A percentile compares a stretch with the other conserved stretches of the same genome.
Evolutionary conservation across 2,329 filamentous ascomycete species (phyloP).

Genomic region (Trichoderma asperellum): DNA sequence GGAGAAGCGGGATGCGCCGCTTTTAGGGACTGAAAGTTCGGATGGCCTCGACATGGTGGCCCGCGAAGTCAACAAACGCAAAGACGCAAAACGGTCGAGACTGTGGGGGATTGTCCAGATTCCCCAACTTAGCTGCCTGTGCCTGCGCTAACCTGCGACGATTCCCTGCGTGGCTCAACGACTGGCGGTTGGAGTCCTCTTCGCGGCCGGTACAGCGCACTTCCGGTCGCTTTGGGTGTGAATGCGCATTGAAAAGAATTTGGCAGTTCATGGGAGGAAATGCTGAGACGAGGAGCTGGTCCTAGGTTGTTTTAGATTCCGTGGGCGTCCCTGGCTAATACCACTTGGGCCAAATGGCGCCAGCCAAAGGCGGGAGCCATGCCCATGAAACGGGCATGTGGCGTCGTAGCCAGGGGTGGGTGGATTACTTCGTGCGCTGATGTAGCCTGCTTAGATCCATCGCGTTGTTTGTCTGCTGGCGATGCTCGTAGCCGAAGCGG

Average conservation of each 20-base stretch:
- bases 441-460: not conserved
- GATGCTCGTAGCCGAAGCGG: not conserved
- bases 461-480: constrained; percentile 5
- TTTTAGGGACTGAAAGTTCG: constrained; percentile 30
- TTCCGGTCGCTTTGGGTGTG: not conserved
- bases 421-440: not conserved
- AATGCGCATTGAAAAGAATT: constrained; percentile 14
- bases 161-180: not conserved
- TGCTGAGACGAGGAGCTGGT: constrained; percentile 27
- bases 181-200: not conserved
- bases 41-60: constrained; percentile 21
- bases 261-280: constrained; percentile 11
- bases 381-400: constrained; percentile 23
- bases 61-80: not conserved
- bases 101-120: not conserved
- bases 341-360: constrained; percentile 15
- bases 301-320: constrained; percentile 27
- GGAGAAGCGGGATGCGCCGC: constrained; percentile 59
- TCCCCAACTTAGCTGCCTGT: not conserved
- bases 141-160: constrained; percentile 7
- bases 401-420: constrained; percentile 2
- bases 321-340: constrained; percentile 28
- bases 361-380: constrained; percentile 18
- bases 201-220: constrained; percentile 5
- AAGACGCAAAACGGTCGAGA: constrained; percentile 15